Conservation (phyloP, 2,329 filamentous ascomycete genomes). For the Hortaea werneckii region DNA sequence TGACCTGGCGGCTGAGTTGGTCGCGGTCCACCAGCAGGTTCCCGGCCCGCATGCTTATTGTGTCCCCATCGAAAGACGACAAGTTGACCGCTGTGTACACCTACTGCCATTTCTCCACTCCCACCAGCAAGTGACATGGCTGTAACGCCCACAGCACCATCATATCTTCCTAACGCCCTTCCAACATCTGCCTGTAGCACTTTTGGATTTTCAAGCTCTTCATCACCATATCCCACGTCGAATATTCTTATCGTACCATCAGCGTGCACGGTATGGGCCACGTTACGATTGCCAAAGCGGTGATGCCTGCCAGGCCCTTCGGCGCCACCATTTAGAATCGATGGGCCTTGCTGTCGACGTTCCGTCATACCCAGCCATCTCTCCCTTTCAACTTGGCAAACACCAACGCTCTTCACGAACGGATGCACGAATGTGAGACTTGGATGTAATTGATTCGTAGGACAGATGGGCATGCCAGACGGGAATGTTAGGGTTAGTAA, state of each 20-base stretch:
- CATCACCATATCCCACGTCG: conserved; percentile 81
- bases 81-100: conserved; percentile 72
- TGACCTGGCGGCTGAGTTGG: conserved; percentile 33
- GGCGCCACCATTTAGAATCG: conserved; percentile 68
- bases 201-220: conserved; percentile 73
- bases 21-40: conserved; percentile 41
- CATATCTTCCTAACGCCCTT: conserved; percentile 67
- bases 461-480: conserved; percentile 78
- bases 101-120: conserved; percentile 77
- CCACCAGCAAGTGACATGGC: conserved; percentile 69
- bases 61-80: conserved; percentile 79
- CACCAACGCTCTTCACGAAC: conserved; percentile 63
- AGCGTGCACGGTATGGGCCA: conserved; percentile 77
- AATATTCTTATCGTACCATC: conserved; percentile 88
- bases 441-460: conserved; percentile 84
- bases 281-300: conserved; percentile 70
- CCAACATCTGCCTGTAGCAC: conserved; percentile 80
- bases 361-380: conserved; percentile 90
- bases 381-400: conserved; percentile 63
- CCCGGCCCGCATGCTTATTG: conserved; percentile 62
- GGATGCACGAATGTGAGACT: conserved; percentile 84
- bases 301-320: conserved; percentile 60
- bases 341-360: conserved; percentile 65
- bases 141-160: conserved; percentile 60
- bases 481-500: conserved; percentile 85